Evolutionary conservation across 2,329 filamentous ascomycete genomes (phyloP), one percentile per base, ranked within the genome.

Genomic region (Botryotinia narcissicola): DNA sequence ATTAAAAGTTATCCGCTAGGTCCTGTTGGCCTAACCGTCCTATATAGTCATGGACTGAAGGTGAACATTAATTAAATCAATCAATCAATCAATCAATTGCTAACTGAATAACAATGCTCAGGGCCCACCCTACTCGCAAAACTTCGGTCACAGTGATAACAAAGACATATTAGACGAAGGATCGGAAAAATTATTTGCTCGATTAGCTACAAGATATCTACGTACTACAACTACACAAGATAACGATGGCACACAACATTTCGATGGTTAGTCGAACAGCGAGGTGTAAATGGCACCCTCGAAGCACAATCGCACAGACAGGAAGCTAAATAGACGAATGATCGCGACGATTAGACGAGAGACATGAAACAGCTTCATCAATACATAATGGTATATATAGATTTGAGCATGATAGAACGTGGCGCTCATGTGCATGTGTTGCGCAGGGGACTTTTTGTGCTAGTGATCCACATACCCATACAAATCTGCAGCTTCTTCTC

Each of bases 401-500:
- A 37, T 8, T 25, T 25, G 9, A 4, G 7, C 10, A 59, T 35
- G 3, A 59, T 7, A 37, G 32, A 37, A 61, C 20, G 35, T 2
- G 10, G 9, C 10, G 32, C 32, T 12, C 1, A 60, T 35, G 1
- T 37, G 2, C 20, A 7, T 22, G 12, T 35, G 12, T 25, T 12
- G 37, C 37, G 1, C 9, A 40, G 37, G 37, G 37, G 10, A 10
- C 6, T 57, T 29, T 18, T 3, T 9, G 51, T 29, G 14, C n/a
- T 57, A 7, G 3, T 29, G 7, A 29, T 29, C 29, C 7, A n/a
- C 16, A 18, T 4, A 29, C 14, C 51, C 14, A 29, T 4, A 29
- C 25, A 7, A 0, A 16, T 3, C 4, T 7, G n/a, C 3, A 4
- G 0, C 1, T 18, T 29, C 6, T 57, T 57, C 14, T 57, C 25